These are phyloP conservation scores for Botrytis cinerea DNA, from an alignment of 2,329 filamentous ascomycete genomes.

Conservation along the genomic window DNA sequence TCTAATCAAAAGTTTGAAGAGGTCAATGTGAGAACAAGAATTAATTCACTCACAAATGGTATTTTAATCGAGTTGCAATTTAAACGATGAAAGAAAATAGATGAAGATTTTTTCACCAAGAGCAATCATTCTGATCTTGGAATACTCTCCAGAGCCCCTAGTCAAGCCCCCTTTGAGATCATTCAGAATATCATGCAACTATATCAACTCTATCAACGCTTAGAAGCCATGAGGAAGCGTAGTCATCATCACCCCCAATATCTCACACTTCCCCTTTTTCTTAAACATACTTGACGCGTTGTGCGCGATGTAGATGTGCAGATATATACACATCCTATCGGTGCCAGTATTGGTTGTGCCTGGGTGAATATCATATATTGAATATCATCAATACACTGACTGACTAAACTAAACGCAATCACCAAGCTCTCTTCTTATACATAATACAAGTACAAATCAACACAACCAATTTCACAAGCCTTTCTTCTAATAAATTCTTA, in stretches of 20 bases:
- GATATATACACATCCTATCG: background rate
- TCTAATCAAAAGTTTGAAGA: no score
- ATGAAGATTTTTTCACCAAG: background rate
- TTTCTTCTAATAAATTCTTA: no score
- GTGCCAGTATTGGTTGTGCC: background rate
- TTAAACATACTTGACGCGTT: background rate
- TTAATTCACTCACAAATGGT: background rate
- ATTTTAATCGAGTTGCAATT: background rate
- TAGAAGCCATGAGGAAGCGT: background rate
- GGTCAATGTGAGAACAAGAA: background rate
- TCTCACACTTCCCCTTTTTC: no score
- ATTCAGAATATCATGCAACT: background rate
- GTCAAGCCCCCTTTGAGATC: no score
- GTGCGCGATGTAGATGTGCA: background rate
- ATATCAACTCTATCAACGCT: background rate
- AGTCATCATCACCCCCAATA: background rate
- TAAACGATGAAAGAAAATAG: background rate
- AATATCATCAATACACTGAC: no score
- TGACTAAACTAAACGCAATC: no score
- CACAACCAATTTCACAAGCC: no score
- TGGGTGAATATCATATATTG: background rate
- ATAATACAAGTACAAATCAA: no score
- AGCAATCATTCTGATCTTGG: background rate
- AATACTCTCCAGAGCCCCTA: background rate
- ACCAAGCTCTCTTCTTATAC: no score